Evolutionary conservation across 2,329 filamentous ascomycete genomes (phyloP).

Genomic region (Aspergillus calidoustus): DNA sequence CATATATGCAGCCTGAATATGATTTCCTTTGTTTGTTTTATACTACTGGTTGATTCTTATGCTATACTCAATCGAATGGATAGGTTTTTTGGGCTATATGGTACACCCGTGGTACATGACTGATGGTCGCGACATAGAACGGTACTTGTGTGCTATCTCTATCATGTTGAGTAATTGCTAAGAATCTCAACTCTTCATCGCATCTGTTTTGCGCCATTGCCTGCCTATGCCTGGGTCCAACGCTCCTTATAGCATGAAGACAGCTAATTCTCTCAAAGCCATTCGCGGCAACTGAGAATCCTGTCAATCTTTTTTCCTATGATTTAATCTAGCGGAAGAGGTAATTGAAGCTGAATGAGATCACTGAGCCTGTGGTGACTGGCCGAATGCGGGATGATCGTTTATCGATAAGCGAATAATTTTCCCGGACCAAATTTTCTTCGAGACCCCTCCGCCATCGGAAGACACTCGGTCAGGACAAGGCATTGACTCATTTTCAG

Average conservation of each 20-base stretch:
- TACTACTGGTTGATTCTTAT: neutral
- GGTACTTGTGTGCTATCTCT: too few species aligned
- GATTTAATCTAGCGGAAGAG: neutral
- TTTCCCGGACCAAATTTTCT: slow-evolving; percentile 33
- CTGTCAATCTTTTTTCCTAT: neutral
- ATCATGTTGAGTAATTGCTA: too few species aligned
- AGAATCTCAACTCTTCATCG: too few species aligned
- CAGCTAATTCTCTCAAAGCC: neutral
- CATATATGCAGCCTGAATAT: slow-evolving; percentile 35
- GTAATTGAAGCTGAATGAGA: neutral
- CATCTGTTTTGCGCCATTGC: neutral
- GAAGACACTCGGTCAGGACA: slow-evolving; percentile 10
- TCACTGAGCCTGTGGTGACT: neutral
- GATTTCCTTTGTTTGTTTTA: slow-evolving; percentile 41
- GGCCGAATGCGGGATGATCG: slow-evolving; percentile 36
- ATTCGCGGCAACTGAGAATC: neutral
- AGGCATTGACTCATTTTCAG: slow-evolving; percentile 10
- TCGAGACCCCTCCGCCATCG: slow-evolving; percentile 26
- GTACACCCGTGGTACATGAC: neutral
- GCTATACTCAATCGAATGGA: too few species aligned
- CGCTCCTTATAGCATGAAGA: neutral
- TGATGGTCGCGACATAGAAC: neutral
- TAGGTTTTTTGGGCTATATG: neutral
- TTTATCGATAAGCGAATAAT: slow-evolving; percentile 47
- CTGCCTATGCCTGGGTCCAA: neutral